Evolutionary conservation across 2,329 filamentous ascomycete genomes (phyloP), one percentile per base, ranked within the genome.

Genomic region (Leptographium wingfieldii): DNA sequence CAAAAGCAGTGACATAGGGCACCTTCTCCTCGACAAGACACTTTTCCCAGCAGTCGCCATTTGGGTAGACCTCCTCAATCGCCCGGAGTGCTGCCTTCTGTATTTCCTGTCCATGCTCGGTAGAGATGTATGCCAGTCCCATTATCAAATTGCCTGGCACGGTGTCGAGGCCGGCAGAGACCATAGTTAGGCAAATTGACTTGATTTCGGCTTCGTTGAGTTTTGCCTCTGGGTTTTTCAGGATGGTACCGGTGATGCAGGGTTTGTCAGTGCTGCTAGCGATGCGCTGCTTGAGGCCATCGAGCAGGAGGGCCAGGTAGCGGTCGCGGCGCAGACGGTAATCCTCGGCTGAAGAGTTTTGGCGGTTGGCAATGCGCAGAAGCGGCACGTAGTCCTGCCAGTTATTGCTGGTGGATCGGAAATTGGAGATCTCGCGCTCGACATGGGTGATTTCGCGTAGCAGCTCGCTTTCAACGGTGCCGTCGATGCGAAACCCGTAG

Each of bases 131-230:
- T 1, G 86, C 89, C 48, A 92, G 82, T 10, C 85, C 85, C 87
- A 90, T 90, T 67, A 91, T 85, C 9, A 92, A 72, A 63, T 90
- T 92, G 7, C 83, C 87, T 0, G 89, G 87, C 0, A 92, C 85
- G 0, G 89, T 94, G 68, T 92, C 89, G 10, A 92, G 80, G 16
- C 89, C 89, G 0, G 87, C 89, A 1, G 85, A 88, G 0, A 92
- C 85, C 84, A 92, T 91, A 3, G 58, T 63, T 31, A 92, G 72
- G 68, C 88, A 89, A 65, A 92, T 89, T 2, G 87, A 89, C 70
- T 88, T 90, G 52, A 92, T 78, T 69, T 94, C 61, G 14, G 58
- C 61, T 60, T 61, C 57, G 29, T 55, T 60, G n/a, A 62, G 48
- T 38, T 60, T 69, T 63, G 49, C 67, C 27, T 64, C 66, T 0